Conservation (phyloP, 2,329 filamentous ascomycete genomes). For the Cryphonectria carpinicola region DNA sequence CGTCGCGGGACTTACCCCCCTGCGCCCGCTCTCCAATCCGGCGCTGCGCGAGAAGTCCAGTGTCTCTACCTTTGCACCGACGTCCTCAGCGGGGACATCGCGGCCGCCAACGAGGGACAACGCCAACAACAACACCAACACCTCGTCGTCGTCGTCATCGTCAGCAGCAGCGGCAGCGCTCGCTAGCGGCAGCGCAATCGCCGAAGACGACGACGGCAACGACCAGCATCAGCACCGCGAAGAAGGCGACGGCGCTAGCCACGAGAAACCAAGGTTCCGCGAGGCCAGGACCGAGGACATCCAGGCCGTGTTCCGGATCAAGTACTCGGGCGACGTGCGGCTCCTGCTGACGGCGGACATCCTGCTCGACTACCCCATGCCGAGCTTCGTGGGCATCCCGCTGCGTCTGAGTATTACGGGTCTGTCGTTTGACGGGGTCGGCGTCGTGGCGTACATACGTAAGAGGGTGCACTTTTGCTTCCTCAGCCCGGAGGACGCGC, state of each 20-base stretch:
- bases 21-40: constrained; percentile 29
- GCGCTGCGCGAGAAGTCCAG: constrained; percentile 61
- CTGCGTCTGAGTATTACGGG: constrained; percentile 95
- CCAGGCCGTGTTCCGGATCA: constrained; percentile 89
- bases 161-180: constrained; percentile 33
- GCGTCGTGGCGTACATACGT: constrained; percentile 88
- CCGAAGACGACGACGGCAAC: constrained; percentile 39
- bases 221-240: constrained; percentile 32
- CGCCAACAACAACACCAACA: constrained; percentile 35
- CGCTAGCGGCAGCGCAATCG: constrained; percentile 43
- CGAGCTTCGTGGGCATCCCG: constrained; percentile 94
- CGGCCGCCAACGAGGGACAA: constrained; percentile 62
- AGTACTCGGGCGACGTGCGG: constrained; percentile 84
- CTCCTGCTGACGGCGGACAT: constrained; percentile 94
- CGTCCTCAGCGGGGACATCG: constrained; percentile 53
- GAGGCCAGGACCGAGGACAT: constrained; percentile 84
- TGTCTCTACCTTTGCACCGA: constrained; percentile 64
- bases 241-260: constrained; percentile 32
- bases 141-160: constrained; percentile 9
- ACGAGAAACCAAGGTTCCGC: constrained; percentile 50
- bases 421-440: constrained; percentile 91
- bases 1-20: constrained; percentile 16
- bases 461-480: constrained; percentile 93
- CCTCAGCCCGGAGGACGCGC: constrained; percentile 86
- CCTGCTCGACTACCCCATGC: constrained; percentile 96